Conservation (phyloP, 2,329 filamentous ascomycete genomes). For the Emydomyces testavorans region DNA sequence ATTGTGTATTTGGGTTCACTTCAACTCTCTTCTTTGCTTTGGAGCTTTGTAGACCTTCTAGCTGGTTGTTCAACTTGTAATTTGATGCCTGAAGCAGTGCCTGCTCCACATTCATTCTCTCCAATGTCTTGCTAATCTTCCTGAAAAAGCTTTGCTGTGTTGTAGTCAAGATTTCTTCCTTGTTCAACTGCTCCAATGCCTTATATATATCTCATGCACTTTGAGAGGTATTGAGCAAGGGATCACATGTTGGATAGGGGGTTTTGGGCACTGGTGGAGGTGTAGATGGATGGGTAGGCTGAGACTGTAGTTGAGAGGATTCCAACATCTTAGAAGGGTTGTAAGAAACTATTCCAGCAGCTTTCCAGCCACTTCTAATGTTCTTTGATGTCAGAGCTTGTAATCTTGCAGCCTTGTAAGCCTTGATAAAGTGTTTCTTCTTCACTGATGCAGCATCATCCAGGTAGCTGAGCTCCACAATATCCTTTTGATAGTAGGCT, state of each 20-base stretch:
- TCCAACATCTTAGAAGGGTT: not conserved
- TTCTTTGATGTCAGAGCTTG: not conserved
- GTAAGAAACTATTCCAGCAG: not conserved
- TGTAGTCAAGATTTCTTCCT: not conserved
- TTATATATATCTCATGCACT: slow-evolving; percentile 1
- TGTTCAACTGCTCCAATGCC: not conserved
- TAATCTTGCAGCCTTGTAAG: not conserved
- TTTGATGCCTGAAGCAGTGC: not conserved
- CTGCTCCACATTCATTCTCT: not conserved
- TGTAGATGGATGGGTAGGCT: not conserved
- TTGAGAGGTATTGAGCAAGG: not conserved
- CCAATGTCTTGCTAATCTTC: not conserved
- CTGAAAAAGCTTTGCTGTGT: not conserved
- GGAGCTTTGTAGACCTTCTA: not conserved
- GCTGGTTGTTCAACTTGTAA: not conserved
- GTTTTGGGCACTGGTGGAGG: not conserved
- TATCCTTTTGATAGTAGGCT: not conserved
- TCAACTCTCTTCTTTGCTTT: slow-evolving; percentile 5
- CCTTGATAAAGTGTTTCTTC: not conserved
- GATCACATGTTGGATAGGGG: not conserved
- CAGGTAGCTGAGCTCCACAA: slow-evolving; percentile 4
- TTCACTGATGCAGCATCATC: slow-evolving; percentile 7
- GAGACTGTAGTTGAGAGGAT: not conserved
- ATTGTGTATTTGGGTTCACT: not conserved
- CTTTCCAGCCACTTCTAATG: slow-evolving; percentile 1